Evolutionary conservation across 2,329 filamentous ascomycete species (phyloP), one percentile per base, ranked within the genome.

Genomic region (Bimuria novae-zelandiae): DNA sequence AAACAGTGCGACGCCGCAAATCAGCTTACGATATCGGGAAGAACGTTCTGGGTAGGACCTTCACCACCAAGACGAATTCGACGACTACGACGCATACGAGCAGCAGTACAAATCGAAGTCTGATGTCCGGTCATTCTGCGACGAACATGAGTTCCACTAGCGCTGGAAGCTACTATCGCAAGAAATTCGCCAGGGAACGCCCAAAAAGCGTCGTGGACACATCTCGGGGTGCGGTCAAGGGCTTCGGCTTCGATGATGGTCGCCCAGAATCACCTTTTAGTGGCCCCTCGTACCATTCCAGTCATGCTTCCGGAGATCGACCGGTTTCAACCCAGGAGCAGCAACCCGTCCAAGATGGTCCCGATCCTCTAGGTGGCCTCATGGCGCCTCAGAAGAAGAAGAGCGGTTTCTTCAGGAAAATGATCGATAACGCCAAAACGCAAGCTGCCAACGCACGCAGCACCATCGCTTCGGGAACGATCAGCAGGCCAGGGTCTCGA

Each of bases 71-170:
- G 73, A 96, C 92, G 1, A 91, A 85, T 61, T 88, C 88, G 4
- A 94, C 90, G 1, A 85, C 79, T 23, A 80, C 80, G 2, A 89
- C 87, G 6, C 82, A 82, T 63, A 79, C 79, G 53, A 89, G 84
- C 59, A 84, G 82, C 35, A 90, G 87, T 59, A 97, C 91, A 14
- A 86, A 88, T 62, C 85, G 88, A 63, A 97, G 90, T 65, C 74
- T 99, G 37, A 97, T 97, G 93, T 97, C 93, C 71, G 94, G 93
- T 3, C 82, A 85, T 47, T 97, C 94, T 48, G 94, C 94, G 0
- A 87, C 92, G 45, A 93, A 84, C 11, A 91, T 97, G 74, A 97
- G 93, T 72, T 90, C 92, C 45, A 97, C 94, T 14, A 97, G 94
- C 75, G 94, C 94, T 14, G 94, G 92, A 49, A 97, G 93, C 75